Base-by-base conservation (phyloP, 2,329 filamentous ascomycete species). In the Paracoccidioides brasiliensis region DNA sequence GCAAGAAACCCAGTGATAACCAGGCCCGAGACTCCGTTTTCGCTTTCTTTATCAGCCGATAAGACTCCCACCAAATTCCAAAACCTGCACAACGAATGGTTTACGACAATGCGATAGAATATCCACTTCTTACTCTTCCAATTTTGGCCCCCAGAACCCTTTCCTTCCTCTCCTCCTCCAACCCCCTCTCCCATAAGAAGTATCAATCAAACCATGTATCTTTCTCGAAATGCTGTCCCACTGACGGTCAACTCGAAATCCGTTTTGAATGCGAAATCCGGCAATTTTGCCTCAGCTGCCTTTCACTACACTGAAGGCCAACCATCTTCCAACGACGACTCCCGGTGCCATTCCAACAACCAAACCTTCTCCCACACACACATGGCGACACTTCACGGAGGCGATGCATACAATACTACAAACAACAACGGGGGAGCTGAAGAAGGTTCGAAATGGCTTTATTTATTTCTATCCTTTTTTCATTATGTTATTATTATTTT, bases 301-400 rank as follows among this genome's bases (percentile, higher is more conserved):
- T 70, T 74, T 59, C 71, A 74, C 57, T 74, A 71, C 63, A 68
- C 69, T 58, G 70, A 72, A 59, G 67, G 70, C 57, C 68, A 66
- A 59, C 59, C 63, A 52, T 63, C 65, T 49, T 15, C 49, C 30
- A 14, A 49, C 33, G 42, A 51, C 54, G 41, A 54, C 43, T 42
- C 52, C 32, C 45, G 38, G 28, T 45, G 38, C 37, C 45, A 51
- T 41, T 28, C 40, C 22, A 55, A 33, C 38, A 55, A 44, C 54
- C 28, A 54, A 15, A 22, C 37, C 52, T 44, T 30, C 10, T 54
- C 48, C 33, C 41, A 49, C 44, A 8, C 35, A 49, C 35, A 46
- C 42, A 54, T 51, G 48, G 38, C 56, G 9, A 49, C 37, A 37
- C 33, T n/a, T 49, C 53, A 45, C 41, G 53, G 43, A 48, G 61